Evolutionary conservation across 2,329 filamentous ascomycete genomes (phyloP).

Genomic region (Fusarium pilosicola): DNA sequence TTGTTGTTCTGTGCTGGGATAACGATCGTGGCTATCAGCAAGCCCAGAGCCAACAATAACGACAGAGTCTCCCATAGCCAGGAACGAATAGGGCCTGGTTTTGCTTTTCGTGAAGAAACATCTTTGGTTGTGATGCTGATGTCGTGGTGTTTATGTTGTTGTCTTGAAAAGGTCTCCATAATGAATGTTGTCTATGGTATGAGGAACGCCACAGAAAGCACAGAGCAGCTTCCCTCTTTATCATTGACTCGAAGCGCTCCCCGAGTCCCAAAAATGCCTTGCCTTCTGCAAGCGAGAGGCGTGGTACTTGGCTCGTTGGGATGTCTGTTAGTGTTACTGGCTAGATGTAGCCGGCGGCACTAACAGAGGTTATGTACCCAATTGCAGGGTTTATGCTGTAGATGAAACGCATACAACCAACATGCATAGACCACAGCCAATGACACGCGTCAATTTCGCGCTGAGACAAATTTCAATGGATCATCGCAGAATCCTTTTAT

Average conservation of each 20-base stretch:
- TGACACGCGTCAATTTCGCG: neutral
- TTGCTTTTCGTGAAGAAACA: neutral
- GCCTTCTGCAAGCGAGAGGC: neutral
- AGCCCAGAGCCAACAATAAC: neutral
- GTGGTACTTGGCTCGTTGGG: neutral
- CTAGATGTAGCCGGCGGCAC: accelerated
- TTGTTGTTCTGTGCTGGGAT: neutral
- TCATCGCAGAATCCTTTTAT: neutral
- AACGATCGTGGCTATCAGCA: neutral
- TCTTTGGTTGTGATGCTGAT: neutral
- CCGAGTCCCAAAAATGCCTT: neutral
- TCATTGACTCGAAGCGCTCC: neutral
- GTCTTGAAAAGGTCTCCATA: neutral
- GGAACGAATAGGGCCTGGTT: neutral
- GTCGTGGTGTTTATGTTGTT: neutral
- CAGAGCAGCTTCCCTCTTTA: neutral
- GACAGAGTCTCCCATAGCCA: conserved; percentile 7
- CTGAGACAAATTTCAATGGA: neutral
- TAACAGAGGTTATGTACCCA: neutral
- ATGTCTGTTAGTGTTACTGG: accelerated
- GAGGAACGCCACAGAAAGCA: neutral
- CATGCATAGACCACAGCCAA: neutral
- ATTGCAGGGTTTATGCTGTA: neutral
- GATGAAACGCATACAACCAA: neutral
- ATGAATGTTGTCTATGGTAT: neutral